phyloP scores from a whole-genome alignment of 2,329 filamentous ascomycete genomes.

The Aspergillus sclerotialis region DNA sequence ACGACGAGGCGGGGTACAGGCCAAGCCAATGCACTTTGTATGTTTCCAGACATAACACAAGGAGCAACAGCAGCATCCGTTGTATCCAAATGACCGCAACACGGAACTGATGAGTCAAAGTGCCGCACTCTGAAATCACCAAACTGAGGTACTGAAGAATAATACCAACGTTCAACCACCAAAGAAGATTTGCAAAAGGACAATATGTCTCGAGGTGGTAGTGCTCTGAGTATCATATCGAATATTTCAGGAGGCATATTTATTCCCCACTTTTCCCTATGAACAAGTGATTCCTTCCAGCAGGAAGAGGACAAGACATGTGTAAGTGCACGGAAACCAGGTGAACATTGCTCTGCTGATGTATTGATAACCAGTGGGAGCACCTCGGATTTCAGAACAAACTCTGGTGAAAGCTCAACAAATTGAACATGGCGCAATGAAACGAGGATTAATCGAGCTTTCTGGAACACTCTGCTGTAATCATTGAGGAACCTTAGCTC shows the following conservation, averaged over 20 bases:
- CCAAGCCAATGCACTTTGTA: not conserved
- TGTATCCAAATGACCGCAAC: constrained; percentile 12
- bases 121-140: constrained; percentile 6
- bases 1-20: not conserved
- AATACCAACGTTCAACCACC: constrained; percentile 13
- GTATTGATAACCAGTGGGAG: constrained; percentile 11
- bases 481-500: constrained; percentile 1
- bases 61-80: constrained; percentile 1
- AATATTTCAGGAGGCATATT: constrained; percentile 10
- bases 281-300: constrained; percentile 11
- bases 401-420: constrained; percentile 11
- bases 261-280: constrained; percentile 10
- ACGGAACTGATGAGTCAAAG: constrained; percentile 14
- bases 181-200: constrained; percentile 18
- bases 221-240: constrained; percentile 7
- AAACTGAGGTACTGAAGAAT: constrained; percentile 15
- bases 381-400: constrained; percentile 4
- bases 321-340: constrained; percentile 16
- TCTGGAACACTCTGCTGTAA: not conserved
- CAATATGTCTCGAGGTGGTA: constrained; percentile 13
- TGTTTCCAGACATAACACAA: constrained; percentile 1
- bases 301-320: constrained; percentile 15
- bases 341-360: constrained; percentile 17
- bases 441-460: constrained; percentile 12
- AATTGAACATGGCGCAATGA: constrained; percentile 15